These are phyloP conservation scores for Lentithecium fluviatile DNA, from an alignment of 495 filamentous ascomycete species.

Conservation along the genomic window DNA sequence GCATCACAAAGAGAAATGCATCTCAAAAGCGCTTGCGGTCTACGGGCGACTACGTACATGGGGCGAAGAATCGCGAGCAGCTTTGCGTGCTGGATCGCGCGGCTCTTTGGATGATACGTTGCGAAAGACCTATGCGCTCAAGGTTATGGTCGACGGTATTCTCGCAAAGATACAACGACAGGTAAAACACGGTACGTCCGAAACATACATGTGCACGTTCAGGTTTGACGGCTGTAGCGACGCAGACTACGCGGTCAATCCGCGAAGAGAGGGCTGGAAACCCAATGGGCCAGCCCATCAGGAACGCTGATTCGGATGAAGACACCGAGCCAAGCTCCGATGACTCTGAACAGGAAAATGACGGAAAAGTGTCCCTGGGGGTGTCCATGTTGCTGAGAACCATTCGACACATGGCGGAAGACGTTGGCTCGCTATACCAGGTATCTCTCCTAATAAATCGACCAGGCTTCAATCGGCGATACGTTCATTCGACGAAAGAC, in stretches of 20 bases:
- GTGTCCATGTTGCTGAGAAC: not conserved
- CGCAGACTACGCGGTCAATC: not conserved
- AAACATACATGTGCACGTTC: not conserved
- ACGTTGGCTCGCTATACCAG: not conserved
- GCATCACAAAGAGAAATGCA: too few relatives aligned
- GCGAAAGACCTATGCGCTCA: not conserved
- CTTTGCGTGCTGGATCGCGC: not conserved
- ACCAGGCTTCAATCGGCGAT: not conserved
- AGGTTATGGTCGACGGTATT: not conserved
- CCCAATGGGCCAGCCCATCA: too few relatives aligned
- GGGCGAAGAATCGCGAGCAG: conserved; percentile 16
- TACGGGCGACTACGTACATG: conserved; percentile 9
- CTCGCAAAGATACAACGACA: not conserved
- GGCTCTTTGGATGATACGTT: conserved; percentile 19
- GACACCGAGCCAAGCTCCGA: conserved; percentile 4
- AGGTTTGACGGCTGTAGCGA: conserved; percentile 1
- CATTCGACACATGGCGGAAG: not conserved
- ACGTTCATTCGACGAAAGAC: conserved; percentile 3
- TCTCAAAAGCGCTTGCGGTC: too few relatives aligned
- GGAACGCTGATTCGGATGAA: too few relatives aligned
- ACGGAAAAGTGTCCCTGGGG: not conserved
- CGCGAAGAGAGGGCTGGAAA: too few relatives aligned
- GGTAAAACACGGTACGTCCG: not conserved
- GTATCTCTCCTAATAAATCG: not conserved
- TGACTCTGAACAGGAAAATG: not conserved